Evolutionary conservation across 306 rosid genomes (phyloP).

Genomic region (Medicago ruthenica): DNA sequence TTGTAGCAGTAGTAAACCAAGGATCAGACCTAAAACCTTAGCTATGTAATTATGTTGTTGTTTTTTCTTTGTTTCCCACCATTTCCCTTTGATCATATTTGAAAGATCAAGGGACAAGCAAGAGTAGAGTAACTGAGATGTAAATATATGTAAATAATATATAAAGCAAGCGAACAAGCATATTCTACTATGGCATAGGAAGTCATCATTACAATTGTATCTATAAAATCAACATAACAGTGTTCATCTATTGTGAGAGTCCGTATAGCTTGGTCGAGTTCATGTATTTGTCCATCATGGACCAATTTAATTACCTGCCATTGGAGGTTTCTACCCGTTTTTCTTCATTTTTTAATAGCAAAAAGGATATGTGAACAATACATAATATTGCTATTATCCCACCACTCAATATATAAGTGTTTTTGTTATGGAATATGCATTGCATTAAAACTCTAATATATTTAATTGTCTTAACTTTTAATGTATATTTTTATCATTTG

Average conservation of each 20-base stretch:
- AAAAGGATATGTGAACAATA: no score
- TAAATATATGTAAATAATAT: background rate
- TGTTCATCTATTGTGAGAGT: background rate
- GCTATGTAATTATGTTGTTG: background rate
- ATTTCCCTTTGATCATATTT: background rate
- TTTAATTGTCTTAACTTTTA: no score
- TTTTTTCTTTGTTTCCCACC: background rate
- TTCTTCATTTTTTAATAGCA: no score
- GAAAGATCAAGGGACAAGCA: background rate
- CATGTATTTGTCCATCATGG: no score
- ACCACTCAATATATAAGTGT: no score
- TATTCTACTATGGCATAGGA: background rate
- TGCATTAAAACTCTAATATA: no score
- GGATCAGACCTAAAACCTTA: slow-evolving; percentile 9
- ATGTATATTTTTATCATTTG: no score
- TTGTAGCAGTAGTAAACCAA: slow-evolving; percentile 8
- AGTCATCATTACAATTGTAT: slow-evolving; percentile 2
- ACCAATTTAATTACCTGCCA: no score
- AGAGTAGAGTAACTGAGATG: slow-evolving; percentile 25
- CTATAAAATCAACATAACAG: background rate
- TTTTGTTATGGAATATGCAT: no score
- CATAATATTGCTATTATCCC: no score
- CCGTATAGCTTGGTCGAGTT: no score
- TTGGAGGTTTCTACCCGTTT: no score
- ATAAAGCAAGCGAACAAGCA: background rate